Conservation (phyloP, 108 stramenopile genomes). For the Aurantiochytrium sp. region DNA sequence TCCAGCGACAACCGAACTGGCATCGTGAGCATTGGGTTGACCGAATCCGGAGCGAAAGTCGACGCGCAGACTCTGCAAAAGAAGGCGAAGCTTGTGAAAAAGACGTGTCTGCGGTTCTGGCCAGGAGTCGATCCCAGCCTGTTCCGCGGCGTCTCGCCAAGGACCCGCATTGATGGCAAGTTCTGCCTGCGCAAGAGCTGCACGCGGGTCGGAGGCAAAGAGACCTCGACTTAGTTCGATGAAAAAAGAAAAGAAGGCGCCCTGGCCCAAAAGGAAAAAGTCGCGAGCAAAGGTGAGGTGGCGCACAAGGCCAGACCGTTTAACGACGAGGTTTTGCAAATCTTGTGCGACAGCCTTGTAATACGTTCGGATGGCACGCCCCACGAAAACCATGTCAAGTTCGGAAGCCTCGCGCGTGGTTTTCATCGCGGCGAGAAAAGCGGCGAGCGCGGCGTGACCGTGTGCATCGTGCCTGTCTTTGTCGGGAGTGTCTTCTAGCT, state of each 20-base stretch:
- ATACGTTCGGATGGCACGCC: background rate
- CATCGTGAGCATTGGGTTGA: background rate
- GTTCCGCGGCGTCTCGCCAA: background rate
- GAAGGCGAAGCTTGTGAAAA: background rate
- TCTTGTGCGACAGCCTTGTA: background rate
- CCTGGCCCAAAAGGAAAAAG: background rate
- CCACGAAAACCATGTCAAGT: background rate
- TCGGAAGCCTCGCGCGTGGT: no score
- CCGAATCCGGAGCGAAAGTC: background rate
- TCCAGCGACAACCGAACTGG: background rate
- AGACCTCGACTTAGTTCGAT: background rate
- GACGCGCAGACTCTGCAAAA: background rate
- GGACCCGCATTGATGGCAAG: background rate
- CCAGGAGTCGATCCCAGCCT: background rate
- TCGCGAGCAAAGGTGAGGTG: conserved; percentile 8
- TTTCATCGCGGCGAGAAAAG: background rate
- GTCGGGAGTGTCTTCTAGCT: background rate
- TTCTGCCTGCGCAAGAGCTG: background rate
- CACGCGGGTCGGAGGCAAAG: background rate
- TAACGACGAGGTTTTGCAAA: background rate
- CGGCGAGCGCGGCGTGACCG: background rate
- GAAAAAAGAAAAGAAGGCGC: background rate
- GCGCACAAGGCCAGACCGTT: background rate
- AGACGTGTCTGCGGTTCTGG: background rate
- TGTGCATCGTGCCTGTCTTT: background rate